phyloP scores from a whole-genome alignment of 495 filamentous ascomycete genomes.

The Tuber borchii region DNA sequence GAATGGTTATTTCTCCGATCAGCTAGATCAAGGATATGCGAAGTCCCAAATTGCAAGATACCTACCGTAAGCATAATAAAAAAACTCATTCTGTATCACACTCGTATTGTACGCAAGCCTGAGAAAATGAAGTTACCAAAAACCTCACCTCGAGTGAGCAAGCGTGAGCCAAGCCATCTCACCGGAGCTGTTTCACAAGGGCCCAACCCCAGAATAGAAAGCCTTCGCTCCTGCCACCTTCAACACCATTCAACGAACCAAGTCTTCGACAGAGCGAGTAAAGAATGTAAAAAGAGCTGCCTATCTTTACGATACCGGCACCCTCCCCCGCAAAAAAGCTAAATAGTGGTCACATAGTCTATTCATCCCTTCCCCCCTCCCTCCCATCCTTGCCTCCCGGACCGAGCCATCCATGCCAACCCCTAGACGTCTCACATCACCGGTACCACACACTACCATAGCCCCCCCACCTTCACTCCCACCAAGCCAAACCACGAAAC shows the following conservation, averaged over 20 bases:
- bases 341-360: neutral
- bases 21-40: slow-evolving; percentile 21
- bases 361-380: neutral
- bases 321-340: neutral
- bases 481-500: neutral
- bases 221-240: neutral
- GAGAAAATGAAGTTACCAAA: neutral
- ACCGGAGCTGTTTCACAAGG: neutral
- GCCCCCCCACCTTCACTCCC: neutral
- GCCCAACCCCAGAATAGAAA: neutral
- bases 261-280: neutral
- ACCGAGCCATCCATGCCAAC: neutral
- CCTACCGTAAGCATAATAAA: too few relatives aligned
- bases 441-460: neutral
- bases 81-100: neutral
- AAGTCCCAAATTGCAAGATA: neutral
- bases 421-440: neutral
- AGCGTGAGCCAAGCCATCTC: neutral
- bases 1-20: slow-evolving; percentile 50
- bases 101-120: neutral
- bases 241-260: neutral
- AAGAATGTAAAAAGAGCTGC: neutral
- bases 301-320: neutral
- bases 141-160: neutral
- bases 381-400: neutral